Evolutionary conservation across 176 grass and related monocot species (phyloP), one percentile per base, ranked within the genome.

Genomic region (Saccharum spontaneum): DNA sequence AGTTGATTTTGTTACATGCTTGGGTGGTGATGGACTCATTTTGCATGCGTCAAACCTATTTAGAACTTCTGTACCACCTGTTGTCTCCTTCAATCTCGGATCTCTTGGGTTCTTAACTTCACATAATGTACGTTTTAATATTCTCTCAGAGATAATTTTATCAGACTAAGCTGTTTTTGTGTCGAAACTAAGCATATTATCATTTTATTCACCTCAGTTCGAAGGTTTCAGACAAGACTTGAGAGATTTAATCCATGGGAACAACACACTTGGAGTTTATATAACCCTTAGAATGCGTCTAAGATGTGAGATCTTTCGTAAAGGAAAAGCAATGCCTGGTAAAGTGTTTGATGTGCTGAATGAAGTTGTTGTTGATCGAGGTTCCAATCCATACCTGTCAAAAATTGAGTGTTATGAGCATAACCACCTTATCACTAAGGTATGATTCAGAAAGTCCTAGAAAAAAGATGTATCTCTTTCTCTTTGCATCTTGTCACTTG

Each of bases 361-460:
- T 85, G 97, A 99, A 99, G 86, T 96, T 66, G 91, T 99, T 76
- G 91, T 99, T 50, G 97, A 99, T 81, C 91, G 97, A 26, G 97
- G 97, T 82, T 99, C 97, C 75, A 99, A 99, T 74, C 97, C 97
- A 11, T 99, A 99, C 49, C 93, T 99, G 23, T 99, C 93, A 49
- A 99, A 99, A 90, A 95, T 99, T 69, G 97, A 99, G 82, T 99
- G 97, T 52, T 99, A 99, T 23, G 97, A 96, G 81, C 97, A 99
- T 84, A 91, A 98, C 82, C 89, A 78, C 70, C 93, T 94, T 78
- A 98, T 98, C 87, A 98, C 97, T 65, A 98, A 98, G 91, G 97
- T 96, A 89, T 83, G 83, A 59, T 79, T 23, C 26, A 79, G 26
- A 89, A 83, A 75, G 4, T 55, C 79, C 66, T 75, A 40, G 49